phyloP scores from a whole-genome alignment of 108 stramenopile species.

The Phaeodactylum tricornutum region DNA sequence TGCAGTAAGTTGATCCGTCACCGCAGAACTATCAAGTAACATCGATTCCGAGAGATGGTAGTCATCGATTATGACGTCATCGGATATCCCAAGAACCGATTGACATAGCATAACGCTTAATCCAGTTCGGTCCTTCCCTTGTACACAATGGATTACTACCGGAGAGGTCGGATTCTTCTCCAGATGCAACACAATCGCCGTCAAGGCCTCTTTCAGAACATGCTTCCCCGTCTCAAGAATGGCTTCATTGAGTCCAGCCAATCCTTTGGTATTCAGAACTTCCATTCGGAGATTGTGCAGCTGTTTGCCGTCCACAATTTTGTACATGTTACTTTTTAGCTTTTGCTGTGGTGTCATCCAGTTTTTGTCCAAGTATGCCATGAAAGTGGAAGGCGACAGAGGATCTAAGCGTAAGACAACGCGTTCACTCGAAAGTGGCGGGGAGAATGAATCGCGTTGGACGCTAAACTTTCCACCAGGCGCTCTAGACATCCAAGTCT shows the following conservation, averaged over 20 bases:
- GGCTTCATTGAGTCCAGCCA: slow-evolving; percentile 33
- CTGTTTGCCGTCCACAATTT: slow-evolving; percentile 5
- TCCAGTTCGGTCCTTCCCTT: slow-evolving; percentile 32
- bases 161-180: slow-evolving; percentile 1
- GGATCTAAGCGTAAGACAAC: slow-evolving; percentile 23
- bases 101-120: background rate
- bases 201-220: slow-evolving; percentile 15
- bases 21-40: no score
- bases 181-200: slow-evolving; percentile 19
- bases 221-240: slow-evolving; percentile 27
- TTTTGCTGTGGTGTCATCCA: slow-evolving; percentile 16
- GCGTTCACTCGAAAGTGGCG: no score
- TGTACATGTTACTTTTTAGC: background rate
- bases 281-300: slow-evolving; percentile 23
- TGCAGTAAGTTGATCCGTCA: no score
- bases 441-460: no score
- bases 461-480: no score
- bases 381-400: slow-evolving; percentile 7
- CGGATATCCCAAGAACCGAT: no score
- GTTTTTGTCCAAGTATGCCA: slow-evolving; percentile 14
- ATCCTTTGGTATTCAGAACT: slow-evolving; percentile 20
- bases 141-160: slow-evolving; percentile 35
- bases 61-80: no score
- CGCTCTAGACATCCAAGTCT: no score
- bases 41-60: no score